phyloP scores from a whole-genome alignment of 805 yeast genomes.

The Ogataea ramenticola region DNA sequence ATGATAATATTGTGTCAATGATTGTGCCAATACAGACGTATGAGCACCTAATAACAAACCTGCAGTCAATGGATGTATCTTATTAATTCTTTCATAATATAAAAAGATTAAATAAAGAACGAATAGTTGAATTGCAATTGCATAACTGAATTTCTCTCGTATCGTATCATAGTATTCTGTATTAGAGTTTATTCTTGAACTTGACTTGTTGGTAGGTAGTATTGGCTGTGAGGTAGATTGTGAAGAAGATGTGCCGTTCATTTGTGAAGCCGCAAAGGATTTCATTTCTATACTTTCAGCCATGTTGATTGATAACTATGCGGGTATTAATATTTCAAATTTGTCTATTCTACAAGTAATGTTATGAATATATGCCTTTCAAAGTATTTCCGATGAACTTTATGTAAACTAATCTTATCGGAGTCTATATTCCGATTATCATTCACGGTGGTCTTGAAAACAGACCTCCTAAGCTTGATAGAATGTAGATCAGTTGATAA shows the following conservation, averaged over 20 bases:
- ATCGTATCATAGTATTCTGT: constrained; percentile 8
- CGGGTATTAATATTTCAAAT: too few species aligned
- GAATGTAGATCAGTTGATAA: not conserved
- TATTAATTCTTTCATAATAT: constrained; percentile 18
- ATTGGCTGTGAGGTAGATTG: not conserved
- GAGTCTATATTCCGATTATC: too few species aligned
- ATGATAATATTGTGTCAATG: constrained; percentile 21
- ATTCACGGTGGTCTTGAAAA: too few species aligned
- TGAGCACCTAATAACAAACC: constrained; percentile 20
- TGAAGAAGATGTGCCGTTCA: not conserved
- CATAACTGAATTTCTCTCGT: constrained; percentile 18
- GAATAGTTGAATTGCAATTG: constrained; percentile 16
- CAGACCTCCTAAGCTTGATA: too few species aligned
- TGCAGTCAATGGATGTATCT: constrained; percentile 18
- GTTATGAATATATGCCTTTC: too few species aligned
- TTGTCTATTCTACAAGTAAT: too few species aligned
- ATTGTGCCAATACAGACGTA: constrained; percentile 23
- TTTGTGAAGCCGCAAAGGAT: not conserved
- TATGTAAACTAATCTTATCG: too few species aligned
- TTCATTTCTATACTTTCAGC: not conserved
- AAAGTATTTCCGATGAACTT: too few species aligned
- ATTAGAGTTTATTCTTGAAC: not conserved
- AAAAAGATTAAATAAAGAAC: constrained; percentile 15
- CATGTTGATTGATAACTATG: not conserved
- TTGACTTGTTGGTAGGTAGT: not conserved